These are phyloP conservation scores for Tricharina praecox DNA, from an alignment of 495 filamentous ascomycete genomes.

Conservation along the genomic window DNA sequence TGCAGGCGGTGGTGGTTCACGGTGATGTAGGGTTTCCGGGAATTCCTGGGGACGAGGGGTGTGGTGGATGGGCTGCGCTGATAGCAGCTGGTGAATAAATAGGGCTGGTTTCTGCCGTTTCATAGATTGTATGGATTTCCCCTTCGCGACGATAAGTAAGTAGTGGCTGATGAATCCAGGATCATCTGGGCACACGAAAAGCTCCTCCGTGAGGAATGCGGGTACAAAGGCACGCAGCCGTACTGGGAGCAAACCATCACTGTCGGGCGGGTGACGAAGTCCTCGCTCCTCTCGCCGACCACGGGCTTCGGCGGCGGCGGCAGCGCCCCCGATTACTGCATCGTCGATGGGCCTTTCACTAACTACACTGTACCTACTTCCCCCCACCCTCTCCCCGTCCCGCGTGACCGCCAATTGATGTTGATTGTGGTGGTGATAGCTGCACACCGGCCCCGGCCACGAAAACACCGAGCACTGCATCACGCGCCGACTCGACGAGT, in stretches of 20 bases:
- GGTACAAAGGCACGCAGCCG: conserved; percentile 32
- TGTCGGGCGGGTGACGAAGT: conserved; percentile 32
- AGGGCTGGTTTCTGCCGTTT: conserved; percentile 16
- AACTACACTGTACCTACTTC: neutral
- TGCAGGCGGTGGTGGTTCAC: conserved; percentile 24
- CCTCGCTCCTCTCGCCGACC: conserved; percentile 46
- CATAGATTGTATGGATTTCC: conserved; percentile 29
- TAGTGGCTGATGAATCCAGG: too few relatives aligned
- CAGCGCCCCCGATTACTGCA: conserved; percentile 6
- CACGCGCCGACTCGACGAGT: conserved; percentile 25
- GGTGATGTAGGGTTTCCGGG: too few relatives aligned
- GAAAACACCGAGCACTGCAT: conserved; percentile 27
- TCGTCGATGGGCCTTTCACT: conserved; percentile 13
- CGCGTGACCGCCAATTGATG: neutral
- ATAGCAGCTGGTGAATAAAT: too few relatives aligned
- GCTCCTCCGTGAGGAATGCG: conserved; percentile 31
- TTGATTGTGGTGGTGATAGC: neutral
- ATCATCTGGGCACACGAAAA: conserved; percentile 30
- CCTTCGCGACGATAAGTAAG: conserved; percentile 37
- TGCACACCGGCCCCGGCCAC: conserved; percentile 25
- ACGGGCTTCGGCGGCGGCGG: conserved; percentile 44
- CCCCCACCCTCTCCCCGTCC: neutral
- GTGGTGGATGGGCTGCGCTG: too few relatives aligned
- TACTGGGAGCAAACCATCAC: conserved; percentile 28
- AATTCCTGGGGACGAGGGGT: too few relatives aligned